Conservation (phyloP, 371 early-diverging fungal species). For the Zancudomyces culisetae region DNA sequence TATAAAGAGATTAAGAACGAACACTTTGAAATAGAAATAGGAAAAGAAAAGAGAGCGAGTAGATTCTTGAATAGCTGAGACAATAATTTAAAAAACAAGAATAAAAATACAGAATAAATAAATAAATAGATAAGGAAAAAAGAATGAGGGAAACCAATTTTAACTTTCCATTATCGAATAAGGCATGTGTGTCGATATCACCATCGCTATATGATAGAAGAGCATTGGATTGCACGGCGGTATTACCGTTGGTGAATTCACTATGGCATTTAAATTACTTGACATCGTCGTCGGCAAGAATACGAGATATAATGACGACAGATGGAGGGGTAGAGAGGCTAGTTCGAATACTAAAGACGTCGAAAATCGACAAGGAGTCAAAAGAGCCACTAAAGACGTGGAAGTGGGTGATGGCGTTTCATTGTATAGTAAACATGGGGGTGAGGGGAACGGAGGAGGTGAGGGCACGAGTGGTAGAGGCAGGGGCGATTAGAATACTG, state of each 20-base stretch:
- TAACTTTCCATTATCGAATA: slow-evolving; percentile 48
- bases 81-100: background rate
- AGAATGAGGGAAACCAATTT: slow-evolving; percentile 66
- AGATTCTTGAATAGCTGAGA: background rate
- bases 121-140: background rate
- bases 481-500: slow-evolving; percentile 59
- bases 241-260: slow-evolving; percentile 64
- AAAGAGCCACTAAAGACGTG: slow-evolving; percentile 44
- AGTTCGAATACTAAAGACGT: slow-evolving; percentile 49
- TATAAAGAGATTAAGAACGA: too few species aligned
- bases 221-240: slow-evolving; percentile 73
- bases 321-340: slow-evolving; percentile 81
- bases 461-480: slow-evolving; percentile 62
- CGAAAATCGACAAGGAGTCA: slow-evolving; percentile 25
- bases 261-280: slow-evolving; percentile 69
- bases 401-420: slow-evolving; percentile 69
- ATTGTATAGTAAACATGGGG: slow-evolving; percentile 69
- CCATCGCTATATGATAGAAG: slow-evolving; percentile 71
- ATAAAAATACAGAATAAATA: background rate
- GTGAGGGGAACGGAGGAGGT: slow-evolving; percentile 65
- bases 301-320: slow-evolving; percentile 53
- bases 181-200: slow-evolving; percentile 59
- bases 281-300: slow-evolving; percentile 59
- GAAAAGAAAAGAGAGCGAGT: background rate
- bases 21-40: too few species aligned